Evolutionary conservation across 345 rosid species (phyloP).

Genomic region (Laguncularia racemosa): DNA sequence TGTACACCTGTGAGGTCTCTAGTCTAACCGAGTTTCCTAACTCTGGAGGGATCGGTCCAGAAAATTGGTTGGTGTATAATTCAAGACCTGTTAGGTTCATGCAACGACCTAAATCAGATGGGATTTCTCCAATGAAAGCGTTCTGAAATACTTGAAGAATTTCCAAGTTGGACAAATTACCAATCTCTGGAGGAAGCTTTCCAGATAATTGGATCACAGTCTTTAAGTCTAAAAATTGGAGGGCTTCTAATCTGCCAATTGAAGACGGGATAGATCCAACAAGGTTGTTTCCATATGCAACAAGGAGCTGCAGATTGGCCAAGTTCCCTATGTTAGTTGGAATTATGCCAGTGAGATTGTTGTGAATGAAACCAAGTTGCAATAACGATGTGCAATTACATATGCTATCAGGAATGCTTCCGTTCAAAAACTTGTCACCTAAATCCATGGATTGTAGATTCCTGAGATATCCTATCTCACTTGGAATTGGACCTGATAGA

Average conservation of each 20-base stretch:
- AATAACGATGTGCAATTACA: slow-evolving; percentile 48
- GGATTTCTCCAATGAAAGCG: slow-evolving; percentile 51
- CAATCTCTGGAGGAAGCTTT: slow-evolving; percentile 51
- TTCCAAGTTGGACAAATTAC: slow-evolving; percentile 52
- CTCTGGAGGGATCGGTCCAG: slow-evolving; percentile 59
- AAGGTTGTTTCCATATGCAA: slow-evolving; percentile 35
- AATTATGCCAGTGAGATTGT: slow-evolving; percentile 58
- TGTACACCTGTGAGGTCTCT: slow-evolving; percentile 32
- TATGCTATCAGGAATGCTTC: slow-evolving; percentile 51
- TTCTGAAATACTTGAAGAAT: slow-evolving; percentile 34
- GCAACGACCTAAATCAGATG: slow-evolving; percentile 55
- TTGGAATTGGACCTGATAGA: slow-evolving; percentile 61
- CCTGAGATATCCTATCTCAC: slow-evolving; percentile 45
- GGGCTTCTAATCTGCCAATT: slow-evolving; percentile 36
- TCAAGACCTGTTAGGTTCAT: slow-evolving; percentile 42
- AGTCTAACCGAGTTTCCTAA: slow-evolving; percentile 52
- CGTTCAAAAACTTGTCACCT: slow-evolving; percentile 47
- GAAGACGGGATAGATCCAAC: slow-evolving; percentile 60
- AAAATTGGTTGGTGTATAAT: slow-evolving; percentile 41
- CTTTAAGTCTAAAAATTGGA: slow-evolving; percentile 50
- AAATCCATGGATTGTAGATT: slow-evolving; percentile 48
- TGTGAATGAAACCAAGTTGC: slow-evolving; percentile 29
- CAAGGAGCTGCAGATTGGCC: slow-evolving; percentile 41
- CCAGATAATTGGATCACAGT: slow-evolving; percentile 55
- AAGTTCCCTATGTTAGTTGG: slow-evolving; percentile 56